These are phyloP conservation scores for Penicillium sp. DNA, from an alignment of 2,329 filamentous ascomycete species.

Conservation along the genomic window DNA sequence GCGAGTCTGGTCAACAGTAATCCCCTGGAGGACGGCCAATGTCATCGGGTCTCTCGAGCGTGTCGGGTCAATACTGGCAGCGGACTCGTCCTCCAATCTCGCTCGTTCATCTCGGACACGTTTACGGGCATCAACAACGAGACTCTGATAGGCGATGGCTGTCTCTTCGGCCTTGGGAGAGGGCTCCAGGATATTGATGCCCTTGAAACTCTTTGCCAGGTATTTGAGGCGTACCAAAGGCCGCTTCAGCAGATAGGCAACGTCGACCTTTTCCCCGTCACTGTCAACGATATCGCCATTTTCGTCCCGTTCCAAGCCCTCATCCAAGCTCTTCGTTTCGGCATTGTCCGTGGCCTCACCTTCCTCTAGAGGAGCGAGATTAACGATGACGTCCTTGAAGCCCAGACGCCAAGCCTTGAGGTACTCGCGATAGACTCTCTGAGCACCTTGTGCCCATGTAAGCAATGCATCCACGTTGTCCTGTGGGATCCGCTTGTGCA, in stretches of 20 bases:
- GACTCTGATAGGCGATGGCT: conserved; percentile 61
- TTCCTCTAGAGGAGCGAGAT: conserved; percentile 72
- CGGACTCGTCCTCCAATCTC: conserved; percentile 78
- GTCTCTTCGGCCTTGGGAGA: conserved; percentile 56
- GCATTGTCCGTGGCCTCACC: conserved; percentile 50
- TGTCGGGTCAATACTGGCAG: conserved; percentile 74
- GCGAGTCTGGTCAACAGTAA: conserved; percentile 69
- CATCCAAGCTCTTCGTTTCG: conserved; percentile 50
- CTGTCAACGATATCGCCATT: conserved; percentile 62
- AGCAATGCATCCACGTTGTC: conserved; percentile 68
- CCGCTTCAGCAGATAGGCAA: conserved; percentile 85
- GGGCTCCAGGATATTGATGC: conserved; percentile 43
- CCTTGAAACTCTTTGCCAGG: conserved; percentile 77
- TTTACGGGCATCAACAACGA: conserved; percentile 73
- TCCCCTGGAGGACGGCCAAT: conserved; percentile 64
- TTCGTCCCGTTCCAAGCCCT: conserved; percentile 55
- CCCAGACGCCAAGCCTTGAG: conserved; percentile 85
- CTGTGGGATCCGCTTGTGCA: conserved; percentile 76
- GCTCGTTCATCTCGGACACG: conserved; percentile 69
- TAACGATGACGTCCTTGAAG: conserved; percentile 92
- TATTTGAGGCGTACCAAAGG: conserved; percentile 85
- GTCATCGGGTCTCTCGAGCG: conserved; percentile 75
- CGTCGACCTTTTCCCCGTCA: conserved; percentile 85
- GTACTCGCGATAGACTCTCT: conserved; percentile 79
- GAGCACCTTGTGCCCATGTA: conserved; percentile 74